Conservation (phyloP, 208 protist species). For the Wallacemonas sp. region DNA sequence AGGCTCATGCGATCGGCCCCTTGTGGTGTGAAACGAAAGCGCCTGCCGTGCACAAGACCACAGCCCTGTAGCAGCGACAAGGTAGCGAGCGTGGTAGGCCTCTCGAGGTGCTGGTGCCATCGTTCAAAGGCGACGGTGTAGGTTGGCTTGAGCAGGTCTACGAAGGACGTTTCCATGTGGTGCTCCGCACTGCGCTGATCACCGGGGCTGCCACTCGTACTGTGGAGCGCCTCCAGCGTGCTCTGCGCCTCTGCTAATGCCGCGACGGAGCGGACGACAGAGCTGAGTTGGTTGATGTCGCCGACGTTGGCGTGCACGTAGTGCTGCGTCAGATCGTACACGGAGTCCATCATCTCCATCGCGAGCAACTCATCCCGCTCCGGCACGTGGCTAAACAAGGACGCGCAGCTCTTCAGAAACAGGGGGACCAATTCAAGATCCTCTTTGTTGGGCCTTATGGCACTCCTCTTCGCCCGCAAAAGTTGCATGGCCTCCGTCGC, state of each 20-base stretch:
- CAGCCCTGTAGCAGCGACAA: conserved; percentile 67
- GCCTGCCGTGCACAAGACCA: conserved; percentile 51
- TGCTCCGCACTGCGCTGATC: background rate
- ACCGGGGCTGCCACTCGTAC: background rate
- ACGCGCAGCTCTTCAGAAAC: conserved; percentile 66
- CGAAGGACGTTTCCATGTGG: conserved; percentile 15
- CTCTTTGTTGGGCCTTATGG: conserved; percentile 14
- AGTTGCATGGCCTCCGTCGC: conserved; percentile 47
- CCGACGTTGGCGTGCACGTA: conserved; percentile 41
- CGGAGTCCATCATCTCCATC: conserved; percentile 43
- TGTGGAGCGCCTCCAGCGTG: conserved; percentile 2
- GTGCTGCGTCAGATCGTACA: conserved; percentile 30
- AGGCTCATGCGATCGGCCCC: conserved; percentile 54
- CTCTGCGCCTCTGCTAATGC: conserved; percentile 33
- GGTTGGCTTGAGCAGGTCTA: conserved; percentile 24
- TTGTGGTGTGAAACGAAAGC: conserved; percentile 57
- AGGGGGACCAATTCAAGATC: conserved; percentile 41
- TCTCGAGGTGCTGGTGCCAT: conserved; percentile 43
- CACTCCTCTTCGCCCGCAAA: conserved; percentile 33
- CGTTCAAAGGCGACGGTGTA: conserved; percentile 51
- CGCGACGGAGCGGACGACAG: conserved; percentile 61
- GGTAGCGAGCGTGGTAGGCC: conserved; percentile 44
- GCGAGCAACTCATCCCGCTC: conserved; percentile 30
- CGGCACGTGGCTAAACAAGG: conserved; percentile 44
- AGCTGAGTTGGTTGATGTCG: conserved; percentile 64